Percentiles rank a stretch among this genome's conserved stretches.
phyloP scores from a whole-genome alignment of 2,329 filamentous ascomycete species.

The Fusarium sp. region DNA sequence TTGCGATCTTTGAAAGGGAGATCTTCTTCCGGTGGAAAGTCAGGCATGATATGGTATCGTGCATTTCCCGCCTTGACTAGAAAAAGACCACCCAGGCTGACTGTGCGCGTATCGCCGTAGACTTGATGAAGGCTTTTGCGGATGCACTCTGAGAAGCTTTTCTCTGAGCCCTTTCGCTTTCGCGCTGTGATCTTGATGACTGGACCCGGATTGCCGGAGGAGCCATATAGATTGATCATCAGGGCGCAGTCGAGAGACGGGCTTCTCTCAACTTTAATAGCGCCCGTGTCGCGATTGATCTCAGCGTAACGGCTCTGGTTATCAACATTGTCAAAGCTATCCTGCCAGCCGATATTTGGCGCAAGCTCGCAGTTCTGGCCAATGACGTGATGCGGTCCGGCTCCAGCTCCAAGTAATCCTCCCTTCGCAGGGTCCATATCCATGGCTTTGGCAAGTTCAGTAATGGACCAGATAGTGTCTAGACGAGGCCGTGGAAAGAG shows the following conservation, averaged over 20 bases:
- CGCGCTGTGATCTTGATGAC: constrained; percentile 57
- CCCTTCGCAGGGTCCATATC: constrained; percentile 54
- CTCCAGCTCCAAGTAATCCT: constrained; percentile 59
- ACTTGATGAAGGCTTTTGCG: constrained; percentile 48
- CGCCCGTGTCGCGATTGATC: constrained; percentile 41
- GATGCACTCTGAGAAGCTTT: constrained; percentile 55
- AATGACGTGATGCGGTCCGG: constrained; percentile 59
- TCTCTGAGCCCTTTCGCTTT: constrained; percentile 42
- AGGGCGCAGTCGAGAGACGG: constrained; percentile 55
- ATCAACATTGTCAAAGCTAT: constrained; percentile 34
- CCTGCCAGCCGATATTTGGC: constrained; percentile 56
- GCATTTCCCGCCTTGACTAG: constrained; percentile 56
- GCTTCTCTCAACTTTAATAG: constrained; percentile 43
- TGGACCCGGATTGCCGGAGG: constrained; percentile 52
- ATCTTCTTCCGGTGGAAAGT: constrained; percentile 54
- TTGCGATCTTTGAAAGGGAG: constrained; percentile 51
- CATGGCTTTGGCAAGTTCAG: constrained; percentile 54
- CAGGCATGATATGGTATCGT: constrained; percentile 62
- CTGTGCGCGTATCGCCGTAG: constrained; percentile 53
- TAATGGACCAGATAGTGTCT: constrained; percentile 54
- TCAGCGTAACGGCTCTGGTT: constrained; percentile 53
- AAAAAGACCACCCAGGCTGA: constrained; percentile 61
- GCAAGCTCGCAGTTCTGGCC: constrained; percentile 61
- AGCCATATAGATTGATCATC: constrained; percentile 62
- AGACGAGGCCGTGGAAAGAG: constrained; percentile 56